Percentiles rank a stretch among this genome's conserved stretches.
phyloP scores from a whole-genome alignment of 345 rosid genomes.

The Eucalyptus camaldulensis region DNA sequence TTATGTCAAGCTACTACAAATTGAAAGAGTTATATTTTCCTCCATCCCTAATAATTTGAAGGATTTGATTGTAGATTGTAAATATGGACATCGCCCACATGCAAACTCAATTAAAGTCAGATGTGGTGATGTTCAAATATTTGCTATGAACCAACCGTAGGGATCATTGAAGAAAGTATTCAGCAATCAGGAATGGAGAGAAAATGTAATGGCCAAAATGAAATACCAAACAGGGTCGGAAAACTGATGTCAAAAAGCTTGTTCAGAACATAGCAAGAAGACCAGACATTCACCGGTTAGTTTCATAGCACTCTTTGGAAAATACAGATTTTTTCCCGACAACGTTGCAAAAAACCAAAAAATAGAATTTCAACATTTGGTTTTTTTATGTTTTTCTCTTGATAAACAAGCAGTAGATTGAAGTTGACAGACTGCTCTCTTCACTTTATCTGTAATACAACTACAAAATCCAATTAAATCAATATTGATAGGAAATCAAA shows the following conservation, averaged over 20 bases:
- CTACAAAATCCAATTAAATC: neutral
- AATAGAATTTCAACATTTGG: neutral
- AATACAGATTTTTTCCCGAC: neutral
- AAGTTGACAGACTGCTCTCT: neutral
- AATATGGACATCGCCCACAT: neutral
- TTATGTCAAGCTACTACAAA: neutral
- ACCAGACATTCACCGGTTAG: neutral
- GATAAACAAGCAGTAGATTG: neutral
- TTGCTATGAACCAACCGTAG: neutral
- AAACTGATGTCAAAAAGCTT: neutral
- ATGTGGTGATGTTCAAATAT: neutral
- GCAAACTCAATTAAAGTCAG: neutral
- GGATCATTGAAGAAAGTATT: neutral
- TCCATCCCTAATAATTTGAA: neutral
- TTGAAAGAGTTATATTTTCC: neutral
- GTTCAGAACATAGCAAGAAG: neutral
- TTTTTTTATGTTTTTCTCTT: neutral
- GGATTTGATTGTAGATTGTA: neutral
- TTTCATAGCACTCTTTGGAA: too few species aligned
- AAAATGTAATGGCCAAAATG: neutral
- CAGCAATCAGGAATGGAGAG: neutral
- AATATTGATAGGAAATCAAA: neutral
- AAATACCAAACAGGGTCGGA: neutral
- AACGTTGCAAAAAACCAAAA: neutral
- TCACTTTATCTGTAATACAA: neutral